phyloP scores from a whole-genome alignment of 2,329 filamentous ascomycete species.

The Incumbomyces lentus region DNA sequence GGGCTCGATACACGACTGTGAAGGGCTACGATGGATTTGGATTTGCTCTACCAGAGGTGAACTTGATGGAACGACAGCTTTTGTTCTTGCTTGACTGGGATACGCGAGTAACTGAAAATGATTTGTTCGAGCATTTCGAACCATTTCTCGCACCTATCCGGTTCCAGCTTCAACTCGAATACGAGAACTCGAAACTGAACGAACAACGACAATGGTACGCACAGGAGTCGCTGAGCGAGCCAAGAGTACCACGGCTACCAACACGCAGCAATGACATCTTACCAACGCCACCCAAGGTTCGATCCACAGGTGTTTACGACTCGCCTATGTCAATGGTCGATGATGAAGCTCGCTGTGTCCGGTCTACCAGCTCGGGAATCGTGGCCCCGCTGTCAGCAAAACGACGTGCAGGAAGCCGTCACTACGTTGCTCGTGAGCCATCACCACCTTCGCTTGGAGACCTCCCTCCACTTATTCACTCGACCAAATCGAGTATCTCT shows the following conservation, averaged over 20 bases:
- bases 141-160: slow-evolving; percentile 81
- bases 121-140: slow-evolving; percentile 79
- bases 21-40: slow-evolving; percentile 65
- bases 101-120: slow-evolving; percentile 69
- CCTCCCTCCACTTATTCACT: slow-evolving; percentile 32
- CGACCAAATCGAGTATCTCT: slow-evolving; percentile 25
- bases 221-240: slow-evolving; percentile 19
- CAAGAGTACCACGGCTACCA: slow-evolving; percentile 11
- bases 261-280: slow-evolving; percentile 9
- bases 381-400: slow-evolving; percentile 21
- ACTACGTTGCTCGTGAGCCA: slow-evolving; percentile 28
- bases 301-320: slow-evolving; percentile 22
- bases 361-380: slow-evolving; percentile 22
- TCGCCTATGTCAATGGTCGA: slow-evolving; percentile 24
- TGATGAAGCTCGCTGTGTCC: slow-evolving; percentile 22
- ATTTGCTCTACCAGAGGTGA: slow-evolving; percentile 91
- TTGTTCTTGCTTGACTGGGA: slow-evolving; percentile 94
- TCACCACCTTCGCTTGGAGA: slow-evolving; percentile 36
- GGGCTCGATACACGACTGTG: slow-evolving; percentile 84
- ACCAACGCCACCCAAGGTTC: slow-evolving; percentile 12
- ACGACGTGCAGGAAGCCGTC: slow-evolving; percentile 20
- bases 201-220: slow-evolving; percentile 25
- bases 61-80: slow-evolving; percentile 98
- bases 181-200: slow-evolving; percentile 39
- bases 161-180: slow-evolving; percentile 42